Evolutionary conservation across 2,329 filamentous ascomycete genomes (phyloP).

Genomic region (Cladophialophora immunda): DNA sequence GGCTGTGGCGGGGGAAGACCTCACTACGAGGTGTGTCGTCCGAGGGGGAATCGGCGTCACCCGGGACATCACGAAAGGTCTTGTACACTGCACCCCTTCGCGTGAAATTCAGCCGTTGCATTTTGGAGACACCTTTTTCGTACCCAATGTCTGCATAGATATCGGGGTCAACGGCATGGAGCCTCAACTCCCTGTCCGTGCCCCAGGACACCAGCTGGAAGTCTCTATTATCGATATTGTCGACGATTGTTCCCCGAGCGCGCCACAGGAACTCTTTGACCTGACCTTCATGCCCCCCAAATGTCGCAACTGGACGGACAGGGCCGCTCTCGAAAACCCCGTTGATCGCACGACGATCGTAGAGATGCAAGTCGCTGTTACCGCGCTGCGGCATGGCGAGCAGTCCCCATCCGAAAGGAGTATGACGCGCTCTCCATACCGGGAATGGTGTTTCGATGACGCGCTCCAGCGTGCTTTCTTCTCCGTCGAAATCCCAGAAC

Average conservation of each 20-base stretch:
- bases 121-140: conserved; percentile 71
- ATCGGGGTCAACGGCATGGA: conserved; percentile 75
- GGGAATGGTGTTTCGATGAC: conserved; percentile 85
- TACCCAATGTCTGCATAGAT: conserved; percentile 75
- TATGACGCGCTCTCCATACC: conserved; percentile 89
- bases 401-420: conserved; percentile 85
- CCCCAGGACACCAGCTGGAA: conserved; percentile 96
- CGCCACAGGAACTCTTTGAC: conserved; percentile 95
- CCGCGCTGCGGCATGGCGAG: conserved; percentile 92
- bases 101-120: conserved; percentile 74
- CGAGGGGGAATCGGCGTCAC: conserved; percentile 54
- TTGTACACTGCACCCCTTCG: conserved; percentile 86
- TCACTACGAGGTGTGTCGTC: conserved; percentile 38
- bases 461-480: conserved; percentile 73
- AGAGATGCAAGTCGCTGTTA: conserved; percentile 84
- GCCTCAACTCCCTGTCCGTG: conserved; percentile 79
- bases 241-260: conserved; percentile 72
- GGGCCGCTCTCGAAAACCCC: conserved; percentile 45
- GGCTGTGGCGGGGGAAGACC: conserved; percentile 35
- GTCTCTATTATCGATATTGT: conserved; percentile 81
- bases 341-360: conserved; percentile 65
- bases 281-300: conserved; percentile 66
- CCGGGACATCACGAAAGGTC: conserved; percentile 79
- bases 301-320: conserved; percentile 58
- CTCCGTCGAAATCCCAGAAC: conserved; percentile 82